Evolutionary conservation across 2,329 filamentous ascomycete genomes (phyloP).

Genomic region (Aspergillus uvarum): DNA sequence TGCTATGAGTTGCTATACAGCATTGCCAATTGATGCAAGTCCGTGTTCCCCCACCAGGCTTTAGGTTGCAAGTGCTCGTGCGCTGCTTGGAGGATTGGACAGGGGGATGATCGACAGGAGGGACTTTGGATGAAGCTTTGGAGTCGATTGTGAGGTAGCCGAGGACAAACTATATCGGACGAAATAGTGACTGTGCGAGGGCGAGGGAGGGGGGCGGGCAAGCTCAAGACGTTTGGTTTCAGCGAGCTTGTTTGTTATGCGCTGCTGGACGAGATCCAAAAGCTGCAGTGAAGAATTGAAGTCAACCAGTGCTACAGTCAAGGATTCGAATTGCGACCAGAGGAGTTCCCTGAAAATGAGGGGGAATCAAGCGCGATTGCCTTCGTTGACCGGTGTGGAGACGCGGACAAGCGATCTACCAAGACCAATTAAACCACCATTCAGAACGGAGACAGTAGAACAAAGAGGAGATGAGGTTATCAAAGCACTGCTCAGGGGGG

Average conservation of each 20-base stretch:
- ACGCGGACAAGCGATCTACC: slow-evolving; percentile 26
- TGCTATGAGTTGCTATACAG: slow-evolving; percentile 22
- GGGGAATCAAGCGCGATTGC: slow-evolving; percentile 18
- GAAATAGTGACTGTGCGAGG: background rate
- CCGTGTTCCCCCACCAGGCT: slow-evolving; percentile 15
- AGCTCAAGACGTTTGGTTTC: background rate
- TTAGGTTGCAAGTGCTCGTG: slow-evolving; percentile 8
- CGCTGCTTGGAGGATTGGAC: background rate
- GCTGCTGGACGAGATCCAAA: background rate
- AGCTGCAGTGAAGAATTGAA: background rate
- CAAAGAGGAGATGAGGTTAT: slow-evolving; percentile 10
- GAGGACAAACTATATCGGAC: background rate
- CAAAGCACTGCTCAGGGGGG: slow-evolving; percentile 17
- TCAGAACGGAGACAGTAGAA: slow-evolving; percentile 17
- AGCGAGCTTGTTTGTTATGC: background rate
- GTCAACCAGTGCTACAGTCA: slow-evolving; percentile 7
- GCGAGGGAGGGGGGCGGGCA: background rate
- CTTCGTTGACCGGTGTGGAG: slow-evolving; percentile 26
- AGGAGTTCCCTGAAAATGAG: background rate
- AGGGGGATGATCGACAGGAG: slow-evolving; percentile 24
- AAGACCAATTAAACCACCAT: slow-evolving; percentile 26
- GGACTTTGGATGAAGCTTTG: slow-evolving; percentile 2
- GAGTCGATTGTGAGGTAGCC: background rate
- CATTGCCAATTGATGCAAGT: slow-evolving; percentile 32
- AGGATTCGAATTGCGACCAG: background rate